Conservation (phyloP, 1,284 basidiomycete genomes). For the Ceratobasidium sp. region DNA sequence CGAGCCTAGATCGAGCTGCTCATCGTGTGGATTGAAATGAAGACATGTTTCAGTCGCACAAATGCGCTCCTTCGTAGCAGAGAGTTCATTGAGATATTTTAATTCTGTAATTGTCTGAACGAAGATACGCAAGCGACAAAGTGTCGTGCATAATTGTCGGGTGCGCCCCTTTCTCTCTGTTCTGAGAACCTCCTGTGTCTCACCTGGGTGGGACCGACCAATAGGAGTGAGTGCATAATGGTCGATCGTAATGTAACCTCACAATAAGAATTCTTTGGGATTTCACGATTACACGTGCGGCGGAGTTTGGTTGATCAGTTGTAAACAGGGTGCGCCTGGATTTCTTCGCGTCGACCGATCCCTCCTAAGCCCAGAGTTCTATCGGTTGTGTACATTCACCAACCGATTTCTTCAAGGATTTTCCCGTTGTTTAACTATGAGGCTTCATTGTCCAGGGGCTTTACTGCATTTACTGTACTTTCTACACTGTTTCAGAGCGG, state of each 20-base stretch:
- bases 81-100: background rate
- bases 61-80: background rate
- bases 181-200: background rate
- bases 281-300: constrained; percentile 11
- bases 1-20: too few species aligned
- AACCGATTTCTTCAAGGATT: constrained; percentile 4
- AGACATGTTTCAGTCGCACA: background rate
- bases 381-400: background rate
- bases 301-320: constrained; percentile 13
- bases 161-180: background rate
- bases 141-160: background rate
- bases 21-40: too few species aligned
- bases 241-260: constrained; percentile 17
- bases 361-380: background rate
- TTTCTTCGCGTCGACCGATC: constrained; percentile 6
- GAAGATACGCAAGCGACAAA: background rate
- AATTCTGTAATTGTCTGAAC: background rate
- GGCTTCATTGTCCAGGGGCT: background rate
- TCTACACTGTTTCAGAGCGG: constrained; percentile 22
- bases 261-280: constrained; percentile 2
- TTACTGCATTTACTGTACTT: background rate
- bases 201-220: background rate
- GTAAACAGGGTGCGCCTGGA: constrained; percentile 32
- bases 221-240: too few species aligned
- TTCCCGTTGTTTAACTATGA: background rate